Evolutionary conservation across 345 rosid species (phyloP).

Genomic region (Bretschneidera sinensis): DNA sequence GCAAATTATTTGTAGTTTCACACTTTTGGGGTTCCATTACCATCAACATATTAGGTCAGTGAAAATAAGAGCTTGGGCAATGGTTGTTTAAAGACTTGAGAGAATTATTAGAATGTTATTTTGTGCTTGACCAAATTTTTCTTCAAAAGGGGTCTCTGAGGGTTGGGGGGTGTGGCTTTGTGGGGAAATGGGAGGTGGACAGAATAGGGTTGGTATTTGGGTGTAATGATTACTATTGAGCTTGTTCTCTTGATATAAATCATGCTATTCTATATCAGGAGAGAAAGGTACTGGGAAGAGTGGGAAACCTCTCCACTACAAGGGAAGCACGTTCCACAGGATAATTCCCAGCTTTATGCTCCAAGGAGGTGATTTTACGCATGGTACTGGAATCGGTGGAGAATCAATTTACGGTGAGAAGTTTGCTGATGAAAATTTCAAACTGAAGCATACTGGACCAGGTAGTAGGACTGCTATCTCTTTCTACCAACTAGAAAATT

Average conservation of each 20-base stretch:
- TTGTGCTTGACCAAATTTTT: too few relatives aligned
- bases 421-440: conserved; percentile 92
- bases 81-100: too few relatives aligned
- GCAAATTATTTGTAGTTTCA: too few relatives aligned
- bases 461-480: conserved; percentile 32
- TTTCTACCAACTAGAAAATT: neutral
- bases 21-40: too few relatives aligned
- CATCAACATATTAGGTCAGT: too few relatives aligned
- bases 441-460: conserved; percentile 93
- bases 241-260: neutral
- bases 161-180: too few relatives aligned
- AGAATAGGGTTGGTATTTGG: too few relatives aligned
- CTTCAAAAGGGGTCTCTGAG: neutral
- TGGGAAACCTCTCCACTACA: conserved; percentile 84
- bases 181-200: neutral
- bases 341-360: conserved; percentile 96
- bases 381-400: conserved; percentile 92
- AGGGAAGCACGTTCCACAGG: conserved; percentile 81
- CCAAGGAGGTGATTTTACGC: conserved; percentile 97
- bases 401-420: conserved; percentile 95
- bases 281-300: conserved; percentile 89
- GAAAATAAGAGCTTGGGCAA: too few relatives aligned
- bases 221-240: neutral
- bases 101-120: too few relatives aligned
- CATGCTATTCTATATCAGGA: conserved; percentile 34